Evolutionary conservation across 23 red algal species (phyloP), one percentile per base, ranked within the genome.

Genomic region (Gracilaria domingensis): DNA sequence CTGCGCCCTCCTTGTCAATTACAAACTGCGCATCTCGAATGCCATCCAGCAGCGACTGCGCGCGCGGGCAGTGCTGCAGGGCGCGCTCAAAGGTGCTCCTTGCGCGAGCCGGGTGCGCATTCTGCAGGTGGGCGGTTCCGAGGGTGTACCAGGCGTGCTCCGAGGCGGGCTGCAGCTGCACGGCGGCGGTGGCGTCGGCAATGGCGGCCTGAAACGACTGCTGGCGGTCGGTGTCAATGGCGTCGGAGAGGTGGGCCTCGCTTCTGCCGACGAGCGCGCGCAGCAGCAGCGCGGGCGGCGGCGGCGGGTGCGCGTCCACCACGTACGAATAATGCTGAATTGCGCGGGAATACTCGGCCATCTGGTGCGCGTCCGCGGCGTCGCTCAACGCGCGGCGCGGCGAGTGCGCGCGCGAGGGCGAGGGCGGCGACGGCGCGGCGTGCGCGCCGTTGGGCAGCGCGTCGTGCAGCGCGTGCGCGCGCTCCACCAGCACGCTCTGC

Each of bases 1-100:
- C 81, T 38, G 59, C 59, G 0, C 81, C 81, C 65, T 85, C 81
- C 37, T 69, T 44, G 81, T 85, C 81, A 70, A 85, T 85, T 20
- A 85, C 81, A 48, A 66, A 85, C 39, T 85, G 81, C 8, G 81
- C 55, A 50, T 85, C 59, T 37, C 65, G 30, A 0, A 85, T 12
- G 12, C 57, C 81, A 28, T 85, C 60, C 57, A 69, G 30, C 34
- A 85, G 45, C 26, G 59, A 49, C 28, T 48, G 54, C 18, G 59
- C 65, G 21, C 29, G 59, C 17, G 59, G 81, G 39, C 81, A 85
- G 20, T 65, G 26, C 55, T 70, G 55, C 30, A 85, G 21, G 24
- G 30, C 81, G 3, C 59, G 54, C 8, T 69, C 36, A 45, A 88
- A 88, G 18, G 84, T 88, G 33, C 29, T 48, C 32, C 59, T 58